Evolutionary conservation across 306 rosid species (phyloP), one percentile per base, ranked within the genome.

Genomic region (Ziziphus jujuba): DNA sequence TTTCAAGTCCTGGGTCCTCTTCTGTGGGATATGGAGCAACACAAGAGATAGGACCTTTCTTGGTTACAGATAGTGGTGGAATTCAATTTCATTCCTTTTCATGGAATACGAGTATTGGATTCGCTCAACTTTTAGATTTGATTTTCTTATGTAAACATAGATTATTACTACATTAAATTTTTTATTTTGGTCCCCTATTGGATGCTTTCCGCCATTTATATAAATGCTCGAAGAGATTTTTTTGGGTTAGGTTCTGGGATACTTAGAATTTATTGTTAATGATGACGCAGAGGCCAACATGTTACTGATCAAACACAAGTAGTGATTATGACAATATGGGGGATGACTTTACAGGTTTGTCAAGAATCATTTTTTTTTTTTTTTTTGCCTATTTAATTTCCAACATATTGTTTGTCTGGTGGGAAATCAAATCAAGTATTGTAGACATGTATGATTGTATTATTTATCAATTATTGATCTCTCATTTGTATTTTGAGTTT

Each of bases 11-110:
- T 73, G 97, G 97, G 77, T 91, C 95, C 82, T 91, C 97, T 65
- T 91, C 97, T 80, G 97, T 91, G 84, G 97, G 95, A 63, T 91
- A 91, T 75, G 97, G 97, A 71, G 97, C 97, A 75, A 91, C 97
- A 73, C 95, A 91, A 75, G 97, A 91, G 80, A 91, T 91, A 78
- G 97, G 97, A 64, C 97, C 97, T 68, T 91, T 91, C 77, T 60
- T 88, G 81, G 92, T 91, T 69, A 76, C 60, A 22, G 72, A 84
- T 71, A 88, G 92, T 17, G 63, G 80, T 13, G 80, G 81, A 35
- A 81, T 91, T 38, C 79, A 67, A 66, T 84, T 65, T 69, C 88
- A 91, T 79, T 75, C 81, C 65, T 80, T 69, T 66, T 86, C 95
- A 5, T 91, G 97, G 97, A 91, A 84, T 74, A 80, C 55, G 84